Evolutionary conservation across 2,329 filamentous ascomycete genomes (phyloP).

Genomic region (Alternaria longipes): DNA sequence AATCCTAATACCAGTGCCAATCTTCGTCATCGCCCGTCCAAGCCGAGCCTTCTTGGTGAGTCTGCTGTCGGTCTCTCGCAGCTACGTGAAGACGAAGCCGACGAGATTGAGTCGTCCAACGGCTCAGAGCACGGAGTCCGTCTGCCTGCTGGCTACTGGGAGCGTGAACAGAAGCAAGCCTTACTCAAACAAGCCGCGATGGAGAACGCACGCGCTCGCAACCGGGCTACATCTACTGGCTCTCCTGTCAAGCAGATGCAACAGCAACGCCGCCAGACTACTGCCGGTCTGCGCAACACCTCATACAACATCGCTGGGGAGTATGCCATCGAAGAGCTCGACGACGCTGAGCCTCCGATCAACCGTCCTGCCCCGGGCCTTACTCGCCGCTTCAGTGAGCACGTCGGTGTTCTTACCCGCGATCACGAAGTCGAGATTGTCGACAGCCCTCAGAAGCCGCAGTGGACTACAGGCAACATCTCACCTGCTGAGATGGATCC

Average conservation of each 20-base stretch:
- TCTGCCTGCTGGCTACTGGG: constrained; percentile 45
- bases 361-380: constrained; percentile 47
- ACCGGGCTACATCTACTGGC: constrained; percentile 39
- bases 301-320: constrained; percentile 69
- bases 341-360: constrained; percentile 67
- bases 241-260: constrained; percentile 38
- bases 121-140: constrained; percentile 63
- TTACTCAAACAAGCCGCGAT: constrained; percentile 50
- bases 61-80: constrained; percentile 41
- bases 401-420: constrained; percentile 34
- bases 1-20: constrained; percentile 46
- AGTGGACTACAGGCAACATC: constrained; percentile 42
- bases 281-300: constrained; percentile 64
- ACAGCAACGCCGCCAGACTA: constrained; percentile 39
- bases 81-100: constrained; percentile 57
- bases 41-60: constrained; percentile 78
- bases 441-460: constrained; percentile 36
- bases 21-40: constrained; percentile 81
- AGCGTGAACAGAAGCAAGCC: constrained; percentile 43
- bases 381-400: constrained; percentile 50
- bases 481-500: constrained; percentile 32
- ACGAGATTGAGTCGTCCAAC: constrained; percentile 71
- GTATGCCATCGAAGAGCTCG: constrained; percentile 76
- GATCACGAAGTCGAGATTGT: constrained; percentile 36
- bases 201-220: constrained; percentile 47